Percentiles rank a stretch among this genome's conserved stretches.
These are phyloP conservation scores for Oemleria cerasiformis DNA, from an alignment of 306 rosid genomes.

Conservation along the genomic window DNA sequence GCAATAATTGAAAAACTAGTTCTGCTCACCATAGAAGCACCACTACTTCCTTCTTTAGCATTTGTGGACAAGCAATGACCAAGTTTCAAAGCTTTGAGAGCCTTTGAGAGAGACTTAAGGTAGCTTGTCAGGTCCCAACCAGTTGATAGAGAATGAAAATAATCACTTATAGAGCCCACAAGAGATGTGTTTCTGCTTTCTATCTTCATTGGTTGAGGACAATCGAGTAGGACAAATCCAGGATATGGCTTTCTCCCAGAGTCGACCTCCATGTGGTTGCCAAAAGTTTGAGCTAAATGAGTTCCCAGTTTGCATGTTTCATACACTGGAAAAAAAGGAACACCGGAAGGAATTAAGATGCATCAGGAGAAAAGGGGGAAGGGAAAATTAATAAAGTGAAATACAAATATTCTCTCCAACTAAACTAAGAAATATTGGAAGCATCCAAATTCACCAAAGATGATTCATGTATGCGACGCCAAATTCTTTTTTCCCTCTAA, in stretches of 20 bases:
- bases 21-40: slow-evolving; percentile 71
- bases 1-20: not conserved
- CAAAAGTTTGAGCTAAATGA: slow-evolving; percentile 79
- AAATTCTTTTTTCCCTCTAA: not conserved
- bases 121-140: slow-evolving; percentile 98
- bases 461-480: not conserved
- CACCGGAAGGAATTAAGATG: not conserved
- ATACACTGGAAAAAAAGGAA: slow-evolving; percentile 58
- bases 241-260: slow-evolving; percentile 68
- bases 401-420: not conserved
- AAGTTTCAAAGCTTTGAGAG: slow-evolving; percentile 83
- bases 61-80: slow-evolving; percentile 62
- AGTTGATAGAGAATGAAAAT: slow-evolving; percentile 84
- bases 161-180: slow-evolving; percentile 94
- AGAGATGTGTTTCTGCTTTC: slow-evolving; percentile 93
- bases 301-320: slow-evolving; percentile 98
- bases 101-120: slow-evolving; percentile 95
- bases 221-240: slow-evolving; percentile 93
- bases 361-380: slow-evolving; percentile 9
- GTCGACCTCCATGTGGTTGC: slow-evolving; percentile 88
- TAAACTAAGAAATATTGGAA: not conserved
- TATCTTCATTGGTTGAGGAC: slow-evolving; percentile 95
- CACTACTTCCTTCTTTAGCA: slow-evolving; percentile 80
- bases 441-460: not conserved
- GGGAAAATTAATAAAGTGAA: not conserved